Percentiles rank a stretch among this genome's conserved stretches.
Evolutionary conservation across 2,329 filamentous ascomycete genomes (phyloP).

Genomic region (Phialocephala sp.): DNA sequence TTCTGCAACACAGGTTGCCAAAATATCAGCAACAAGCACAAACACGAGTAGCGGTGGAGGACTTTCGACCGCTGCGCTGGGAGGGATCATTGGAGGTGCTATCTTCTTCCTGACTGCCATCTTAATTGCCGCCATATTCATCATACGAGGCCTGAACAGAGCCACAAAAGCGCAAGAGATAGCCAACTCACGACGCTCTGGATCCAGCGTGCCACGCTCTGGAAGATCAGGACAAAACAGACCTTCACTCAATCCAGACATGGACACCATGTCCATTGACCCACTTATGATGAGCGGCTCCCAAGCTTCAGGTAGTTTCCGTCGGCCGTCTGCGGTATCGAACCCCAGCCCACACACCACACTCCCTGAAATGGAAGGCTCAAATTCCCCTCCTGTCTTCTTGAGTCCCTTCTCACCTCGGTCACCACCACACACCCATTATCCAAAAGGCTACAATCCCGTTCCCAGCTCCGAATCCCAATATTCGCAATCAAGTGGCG

Average conservation of each 20-base stretch:
- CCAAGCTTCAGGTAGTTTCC: conserved; percentile 27
- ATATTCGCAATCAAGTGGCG: conserved; percentile 23
- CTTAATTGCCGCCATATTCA: conserved; percentile 52
- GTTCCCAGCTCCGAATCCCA: conserved; percentile 32
- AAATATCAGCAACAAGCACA: conserved; percentile 41
- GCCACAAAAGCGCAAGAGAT: conserved; percentile 44
- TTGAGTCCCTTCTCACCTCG: conserved; percentile 30
- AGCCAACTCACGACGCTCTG: conserved; percentile 30
- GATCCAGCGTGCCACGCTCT: conserved; percentile 27
- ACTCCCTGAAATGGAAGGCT: conserved; percentile 30
- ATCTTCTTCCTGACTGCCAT: conserved; percentile 55
- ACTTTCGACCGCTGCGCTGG: conserved; percentile 48
- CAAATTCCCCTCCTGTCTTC: conserved; percentile 29
- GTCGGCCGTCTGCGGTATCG: conserved; percentile 25
- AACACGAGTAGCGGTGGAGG: conserved; percentile 43
- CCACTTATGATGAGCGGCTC: conserved; percentile 39
- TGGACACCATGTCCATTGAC: conserved; percentile 39
- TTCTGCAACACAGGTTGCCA: conserved; percentile 31
- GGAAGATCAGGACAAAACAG: conserved; percentile 15
- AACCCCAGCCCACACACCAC: conserved; percentile 13
- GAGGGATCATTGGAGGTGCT: conserved; percentile 59
- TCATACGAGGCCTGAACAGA: conserved; percentile 55
- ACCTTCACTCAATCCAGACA: conserved; percentile 21
- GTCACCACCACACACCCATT: conserved; percentile 27
- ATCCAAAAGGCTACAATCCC: conserved; percentile 32